A percentile compares a stretch with the other conserved stretches of the same genome.
Conservation (phyloP, 2,329 filamentous ascomycete species). For the Orbilia blumenaviensis region DNA sequence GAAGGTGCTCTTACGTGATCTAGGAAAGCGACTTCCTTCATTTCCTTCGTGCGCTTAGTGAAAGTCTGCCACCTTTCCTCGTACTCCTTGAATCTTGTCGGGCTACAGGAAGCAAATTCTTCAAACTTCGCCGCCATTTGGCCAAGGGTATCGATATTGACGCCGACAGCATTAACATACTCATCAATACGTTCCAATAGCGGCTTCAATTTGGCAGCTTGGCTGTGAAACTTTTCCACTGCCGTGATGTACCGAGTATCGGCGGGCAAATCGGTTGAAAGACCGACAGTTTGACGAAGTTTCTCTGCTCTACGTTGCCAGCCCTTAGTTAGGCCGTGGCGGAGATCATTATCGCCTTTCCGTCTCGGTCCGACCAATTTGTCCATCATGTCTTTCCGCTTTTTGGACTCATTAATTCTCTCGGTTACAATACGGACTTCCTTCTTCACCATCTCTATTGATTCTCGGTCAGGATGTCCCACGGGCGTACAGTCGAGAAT, state of each 20-base stretch:
- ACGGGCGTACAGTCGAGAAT: slow-evolving; percentile 80
- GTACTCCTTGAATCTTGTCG: slow-evolving; percentile 79
- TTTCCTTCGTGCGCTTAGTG: slow-evolving; percentile 84
- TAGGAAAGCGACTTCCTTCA: slow-evolving; percentile 81
- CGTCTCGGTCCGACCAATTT: slow-evolving; percentile 83
- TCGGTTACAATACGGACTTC: slow-evolving; percentile 71
- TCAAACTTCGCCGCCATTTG: slow-evolving; percentile 84
- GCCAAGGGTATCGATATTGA: slow-evolving; percentile 82
- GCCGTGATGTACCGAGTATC: slow-evolving; percentile 83
- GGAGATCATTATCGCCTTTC: slow-evolving; percentile 86
- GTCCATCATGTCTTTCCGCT: slow-evolving; percentile 89
- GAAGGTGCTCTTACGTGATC: slow-evolving; percentile 74
- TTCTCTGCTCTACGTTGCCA: slow-evolving; percentile 91
- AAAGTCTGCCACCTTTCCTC: slow-evolving; percentile 96
- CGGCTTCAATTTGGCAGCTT: slow-evolving; percentile 90
- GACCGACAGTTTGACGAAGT: slow-evolving; percentile 74
- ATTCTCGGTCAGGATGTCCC: slow-evolving; percentile 81
- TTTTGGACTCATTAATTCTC: slow-evolving; percentile 92
- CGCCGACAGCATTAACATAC: slow-evolving; percentile 82
- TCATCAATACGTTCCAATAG: slow-evolving; percentile 93
- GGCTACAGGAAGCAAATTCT: slow-evolving; percentile 75
- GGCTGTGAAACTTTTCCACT: slow-evolving; percentile 87
- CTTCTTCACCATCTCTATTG: slow-evolving; percentile 76
- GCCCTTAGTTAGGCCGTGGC: slow-evolving; percentile 83
- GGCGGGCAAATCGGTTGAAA: slow-evolving; percentile 72